Evolutionary conservation across 1,139 yeast genomes (phyloP), one percentile per base, ranked within the genome.

Genomic region (Yamadazyma aaseri): DNA sequence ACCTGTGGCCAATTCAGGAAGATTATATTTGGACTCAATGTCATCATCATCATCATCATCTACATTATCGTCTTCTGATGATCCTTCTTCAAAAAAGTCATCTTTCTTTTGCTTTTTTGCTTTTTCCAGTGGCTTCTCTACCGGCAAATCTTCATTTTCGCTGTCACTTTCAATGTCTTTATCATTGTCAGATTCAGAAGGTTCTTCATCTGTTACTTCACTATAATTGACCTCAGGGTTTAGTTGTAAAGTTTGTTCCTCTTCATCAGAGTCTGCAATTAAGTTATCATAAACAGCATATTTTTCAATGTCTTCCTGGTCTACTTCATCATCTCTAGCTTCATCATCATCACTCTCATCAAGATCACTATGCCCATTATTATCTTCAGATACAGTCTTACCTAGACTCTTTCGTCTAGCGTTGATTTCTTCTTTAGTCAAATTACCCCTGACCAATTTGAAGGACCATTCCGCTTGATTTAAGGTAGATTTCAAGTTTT

Each of bases 1-100:
- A 4, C 97, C 97, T 3, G 75, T 66, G 26, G 83, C 79, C 29
- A 90, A 65, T 32, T 76, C 78, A 0, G 97, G 97, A 14, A 89
- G 70, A 10, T 66, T 62, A 27, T 58, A 52, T 25, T 44, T 44
- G 17, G 26, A 32, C 17, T 39, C 40, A 6, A 29, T 22, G 6
- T 32, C 8, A 51, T 46, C 33, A 48, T 45, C 39, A n/a, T 51
- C 50, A 31, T 45, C 42, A 28, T 43, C 50, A 16, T 36, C 40
- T n/a, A n/a, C n/a, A 11, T 55, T 61, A 2, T 49, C 63, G 10
- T 55, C 71, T 6, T 41, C 52, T 14, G 31, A 28, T n/a, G 8
- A 6, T 7, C 8, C 6, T 18, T 28, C 12, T 27, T 63, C 65
- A 35, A 61, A 66, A 45, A 72, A 73, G 32, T 67, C 67, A 39